Evolutionary conservation across 371 early-diverging fungal genomes (phyloP), one percentile per base, ranked within the genome.

Genomic region (Rhizomucor miehei): DNA sequence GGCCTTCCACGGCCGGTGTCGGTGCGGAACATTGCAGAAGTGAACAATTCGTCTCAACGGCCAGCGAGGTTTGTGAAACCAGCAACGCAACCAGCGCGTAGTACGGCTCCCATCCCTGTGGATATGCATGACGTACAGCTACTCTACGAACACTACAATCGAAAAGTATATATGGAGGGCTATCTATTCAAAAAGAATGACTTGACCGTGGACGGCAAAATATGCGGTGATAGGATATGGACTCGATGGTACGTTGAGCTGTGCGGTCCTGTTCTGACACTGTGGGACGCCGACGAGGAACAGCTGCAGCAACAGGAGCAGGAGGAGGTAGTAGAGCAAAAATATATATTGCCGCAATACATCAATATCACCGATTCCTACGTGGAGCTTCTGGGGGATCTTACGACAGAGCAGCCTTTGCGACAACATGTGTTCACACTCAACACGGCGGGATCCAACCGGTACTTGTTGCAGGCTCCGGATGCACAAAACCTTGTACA

Each of bases 281-380:
- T 89, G 35, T 89, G 88, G 88, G 70, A 77, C 46, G 56, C 57
- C 20, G 9, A 29, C 11, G 51, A 16, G 1, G 54, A 36, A 2
- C 14, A 29, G 29, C 29, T 29, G 3, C 29, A 29, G 29, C 29
- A 29, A 29, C 29, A 29, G 29, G 5, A 29, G 8, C 3, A 3
- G 29, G 29, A 29, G 8, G 29, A 8, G 29, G 8, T 29, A 34
- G 21, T 35, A n/a, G 23, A 55, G 10, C 25, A 17, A 20, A 21
- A 37, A 9, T 37, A 56, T 9, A 35, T 54, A 6, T 12, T 61
- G 52, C 87, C 89, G 25, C 82, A 85, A 52, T 87, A 80, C 60
- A 84, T 89, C 63, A 89, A 89, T 62, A 78, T 89, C 37, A 71
- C 87, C 8, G 89, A 89, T 54, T 68, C 87, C 0, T 67, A 66